Evolutionary conservation across 495 filamentous ascomycete species (phyloP).

Genomic region (Lichina pygmaea): DNA sequence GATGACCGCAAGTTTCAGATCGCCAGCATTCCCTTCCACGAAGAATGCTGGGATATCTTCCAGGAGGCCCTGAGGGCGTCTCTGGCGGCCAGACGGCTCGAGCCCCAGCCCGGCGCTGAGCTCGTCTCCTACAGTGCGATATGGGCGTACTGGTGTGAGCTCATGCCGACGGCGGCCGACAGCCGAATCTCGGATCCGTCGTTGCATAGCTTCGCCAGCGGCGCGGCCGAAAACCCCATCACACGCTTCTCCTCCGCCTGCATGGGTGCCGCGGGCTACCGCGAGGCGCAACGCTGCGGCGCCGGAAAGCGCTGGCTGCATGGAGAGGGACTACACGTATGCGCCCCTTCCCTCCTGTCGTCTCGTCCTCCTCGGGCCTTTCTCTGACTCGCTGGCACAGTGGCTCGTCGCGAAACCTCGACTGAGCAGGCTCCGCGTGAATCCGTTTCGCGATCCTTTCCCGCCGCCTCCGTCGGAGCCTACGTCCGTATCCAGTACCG

Average conservation of each 20-base stretch:
- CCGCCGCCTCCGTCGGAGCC: background rate
- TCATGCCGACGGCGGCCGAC: conserved; percentile 3
- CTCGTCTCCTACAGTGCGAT: conserved; percentile 5
- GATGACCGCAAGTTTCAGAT: conserved; percentile 7
- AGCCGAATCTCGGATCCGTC: background rate
- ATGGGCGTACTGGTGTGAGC: conserved; percentile 10
- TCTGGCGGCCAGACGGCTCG: conserved; percentile 7
- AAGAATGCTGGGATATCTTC: conserved; percentile 13
- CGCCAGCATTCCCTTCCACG: conserved; percentile 12
- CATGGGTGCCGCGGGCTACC: conserved; percentile 11
- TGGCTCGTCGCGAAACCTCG: background rate
- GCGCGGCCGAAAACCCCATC: background rate
- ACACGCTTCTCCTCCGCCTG: background rate
- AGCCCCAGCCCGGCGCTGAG: conserved; percentile 4
- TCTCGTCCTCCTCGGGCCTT: too few species aligned
- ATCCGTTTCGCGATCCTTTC: background rate
- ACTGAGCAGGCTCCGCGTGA: background rate
- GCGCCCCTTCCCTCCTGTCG: conserved; percentile 1
- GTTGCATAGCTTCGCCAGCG: background rate
- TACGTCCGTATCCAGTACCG: background rate
- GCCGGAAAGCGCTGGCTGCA: conserved; percentile 13
- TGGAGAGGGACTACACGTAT: conserved; percentile 11
- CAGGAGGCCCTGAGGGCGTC: conserved; percentile 10
- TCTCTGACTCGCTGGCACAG: background rate
- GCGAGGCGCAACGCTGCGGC: conserved; percentile 10